These are phyloP conservation scores for Xerocomellus intermedius DNA, from an alignment of 768 basidiomycete genomes.

Conservation along the genomic window DNA sequence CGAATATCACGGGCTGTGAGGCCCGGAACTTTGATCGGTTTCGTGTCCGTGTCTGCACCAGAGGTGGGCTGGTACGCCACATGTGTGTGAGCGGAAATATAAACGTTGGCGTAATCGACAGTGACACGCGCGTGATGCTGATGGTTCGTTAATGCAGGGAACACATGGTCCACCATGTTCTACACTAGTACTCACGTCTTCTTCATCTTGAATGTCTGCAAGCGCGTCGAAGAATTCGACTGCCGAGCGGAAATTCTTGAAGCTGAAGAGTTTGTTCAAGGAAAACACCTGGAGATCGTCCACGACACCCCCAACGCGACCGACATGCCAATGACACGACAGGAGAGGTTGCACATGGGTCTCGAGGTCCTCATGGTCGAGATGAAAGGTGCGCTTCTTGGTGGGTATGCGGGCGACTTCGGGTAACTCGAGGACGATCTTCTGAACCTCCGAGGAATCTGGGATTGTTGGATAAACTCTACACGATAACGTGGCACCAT, in stretches of 20 bases:
- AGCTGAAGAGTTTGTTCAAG: conserved; percentile 29
- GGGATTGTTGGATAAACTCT: background rate
- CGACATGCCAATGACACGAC: conserved; percentile 29
- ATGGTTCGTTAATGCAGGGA: background rate
- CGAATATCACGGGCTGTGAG: conserved; percentile 53
- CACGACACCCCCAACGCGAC: conserved; percentile 6
- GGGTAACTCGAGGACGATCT: conserved; percentile 15
- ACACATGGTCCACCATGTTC: background rate
- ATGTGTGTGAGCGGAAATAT: conserved; percentile 29
- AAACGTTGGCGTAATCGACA: conserved; percentile 23
- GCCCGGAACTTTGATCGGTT: conserved; percentile 33
- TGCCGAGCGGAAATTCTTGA: conserved; percentile 24
- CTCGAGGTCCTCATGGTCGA: conserved; percentile 33
- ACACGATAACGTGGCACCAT: background rate
- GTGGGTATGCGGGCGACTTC: conserved; percentile 27
- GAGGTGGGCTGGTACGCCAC: conserved; percentile 18
- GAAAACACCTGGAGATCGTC: conserved; percentile 17
- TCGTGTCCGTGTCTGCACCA: conserved; percentile 7
- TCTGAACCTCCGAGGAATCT: conserved; percentile 21
- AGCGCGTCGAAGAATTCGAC: conserved; percentile 30
- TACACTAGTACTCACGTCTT: conserved; percentile 30
- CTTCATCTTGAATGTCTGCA: conserved; percentile 28
- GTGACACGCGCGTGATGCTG: conserved; percentile 35
- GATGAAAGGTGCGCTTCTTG: conserved; percentile 36
- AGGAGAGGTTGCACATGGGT: conserved; percentile 39